phyloP scores from a whole-genome alignment of 495 filamentous ascomycete species.

The Ramalina peruviana region DNA sequence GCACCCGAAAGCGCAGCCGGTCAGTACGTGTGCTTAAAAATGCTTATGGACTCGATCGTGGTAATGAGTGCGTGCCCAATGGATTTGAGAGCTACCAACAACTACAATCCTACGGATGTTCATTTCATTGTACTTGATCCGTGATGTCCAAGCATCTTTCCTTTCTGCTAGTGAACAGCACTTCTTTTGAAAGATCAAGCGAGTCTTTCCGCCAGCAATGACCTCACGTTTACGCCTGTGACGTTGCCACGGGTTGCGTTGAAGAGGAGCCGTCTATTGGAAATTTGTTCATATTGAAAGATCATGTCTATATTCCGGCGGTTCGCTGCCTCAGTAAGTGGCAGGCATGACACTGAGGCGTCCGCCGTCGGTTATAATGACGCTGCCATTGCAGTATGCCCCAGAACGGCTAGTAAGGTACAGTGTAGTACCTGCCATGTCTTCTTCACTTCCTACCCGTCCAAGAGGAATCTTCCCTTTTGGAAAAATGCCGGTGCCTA shows the following conservation, averaged over 20 bases:
- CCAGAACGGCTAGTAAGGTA: constrained; percentile 49
- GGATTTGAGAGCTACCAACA: constrained; percentile 29
- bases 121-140: not conserved
- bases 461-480: constrained; percentile 34
- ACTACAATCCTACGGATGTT: constrained; percentile 22
- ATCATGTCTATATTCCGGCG: too few relatives aligned
- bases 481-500: constrained; percentile 21
- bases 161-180: too few relatives aligned
- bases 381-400: constrained; percentile 42
- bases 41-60: constrained; percentile 25
- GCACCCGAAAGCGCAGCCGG: constrained; percentile 22
- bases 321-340: too few relatives aligned
- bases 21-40: constrained; percentile 25
- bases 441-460: constrained; percentile 37
- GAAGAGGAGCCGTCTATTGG: too few relatives aligned
- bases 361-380: constrained; percentile 45
- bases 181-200: too few relatives aligned
- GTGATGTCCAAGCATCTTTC: too few relatives aligned
- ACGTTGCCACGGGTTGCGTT: too few relatives aligned
- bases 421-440: constrained; percentile 48
- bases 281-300: too few relatives aligned
- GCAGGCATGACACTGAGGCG: constrained; percentile 31
- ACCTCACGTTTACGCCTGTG: too few relatives aligned
- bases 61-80: constrained; percentile 32
- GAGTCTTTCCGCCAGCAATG: too few relatives aligned